Conservation (phyloP, 2,329 filamentous ascomycete species). For the Neofusicoccum kwambonambiense region DNA sequence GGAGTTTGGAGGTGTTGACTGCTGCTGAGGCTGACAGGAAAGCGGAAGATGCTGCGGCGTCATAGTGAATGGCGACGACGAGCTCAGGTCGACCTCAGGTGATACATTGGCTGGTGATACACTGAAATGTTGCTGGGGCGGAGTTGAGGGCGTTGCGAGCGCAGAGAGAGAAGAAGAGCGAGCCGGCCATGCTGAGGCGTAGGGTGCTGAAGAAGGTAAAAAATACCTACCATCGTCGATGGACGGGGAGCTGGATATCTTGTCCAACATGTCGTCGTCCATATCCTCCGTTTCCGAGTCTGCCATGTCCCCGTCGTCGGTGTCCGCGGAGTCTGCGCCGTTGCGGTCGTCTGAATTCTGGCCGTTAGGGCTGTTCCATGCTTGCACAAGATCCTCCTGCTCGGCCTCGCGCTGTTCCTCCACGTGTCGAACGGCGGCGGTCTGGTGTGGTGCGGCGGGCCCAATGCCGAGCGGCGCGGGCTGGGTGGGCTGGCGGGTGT, state of each 20-base stretch:
- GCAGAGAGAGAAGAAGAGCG: conserved; percentile 45
- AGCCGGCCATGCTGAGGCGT: conserved; percentile 36
- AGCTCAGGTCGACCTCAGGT: conserved; percentile 29
- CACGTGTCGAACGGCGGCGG: conserved; percentile 77
- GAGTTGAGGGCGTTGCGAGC: conserved; percentile 27
- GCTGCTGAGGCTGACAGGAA: conserved; percentile 19
- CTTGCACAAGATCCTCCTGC: conserved; percentile 63
- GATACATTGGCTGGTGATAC: conserved; percentile 28
- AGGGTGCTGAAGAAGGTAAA: conserved; percentile 29
- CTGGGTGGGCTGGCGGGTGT: conserved; percentile 58
- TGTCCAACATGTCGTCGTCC: conserved; percentile 96
- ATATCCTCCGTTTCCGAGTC: conserved; percentile 64
- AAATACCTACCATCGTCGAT: conserved; percentile 96
- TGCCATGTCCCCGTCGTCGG: conserved; percentile 54
- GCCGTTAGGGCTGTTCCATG: conserved; percentile 25
- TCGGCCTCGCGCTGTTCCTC: conserved; percentile 70
- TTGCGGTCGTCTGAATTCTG: conserved; percentile 37
- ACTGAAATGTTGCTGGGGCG: conserved; percentile 16
- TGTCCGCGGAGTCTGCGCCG: conserved; percentile 55
- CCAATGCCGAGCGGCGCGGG: conserved; percentile 53
- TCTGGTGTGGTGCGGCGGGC: conserved; percentile 75
- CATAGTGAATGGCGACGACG: conserved; percentile 45
- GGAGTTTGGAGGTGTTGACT: not conserved
- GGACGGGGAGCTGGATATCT: conserved; percentile 96
- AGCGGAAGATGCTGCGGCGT: conserved; percentile 47